Conservation (phyloP, 2,329 filamentous ascomycete species). For the Penicillium sp. region DNA sequence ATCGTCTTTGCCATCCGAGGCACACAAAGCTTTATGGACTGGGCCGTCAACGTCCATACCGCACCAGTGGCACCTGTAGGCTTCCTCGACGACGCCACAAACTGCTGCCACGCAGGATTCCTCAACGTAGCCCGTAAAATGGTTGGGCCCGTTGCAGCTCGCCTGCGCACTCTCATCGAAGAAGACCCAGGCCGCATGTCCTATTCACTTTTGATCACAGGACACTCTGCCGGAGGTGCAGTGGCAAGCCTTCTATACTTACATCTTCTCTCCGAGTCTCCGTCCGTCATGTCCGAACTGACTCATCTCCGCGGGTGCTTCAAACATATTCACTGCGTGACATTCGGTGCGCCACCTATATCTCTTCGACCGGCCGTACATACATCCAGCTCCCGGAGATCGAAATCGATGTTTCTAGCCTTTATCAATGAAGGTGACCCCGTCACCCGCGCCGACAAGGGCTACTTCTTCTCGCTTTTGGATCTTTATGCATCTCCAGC, state of each 20-base stretch:
- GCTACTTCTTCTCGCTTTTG: conserved; percentile 66
- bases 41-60: conserved; percentile 73
- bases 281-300: conserved; percentile 55
- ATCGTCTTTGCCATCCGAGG: conserved; percentile 82
- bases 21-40: conserved; percentile 74
- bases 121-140: conserved; percentile 69
- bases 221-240: conserved; percentile 79
- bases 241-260: conserved; percentile 72
- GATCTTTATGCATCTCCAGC: conserved; percentile 62
- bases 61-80: conserved; percentile 59
- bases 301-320: conserved; percentile 64
- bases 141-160: conserved; percentile 64
- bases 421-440: conserved; percentile 86
- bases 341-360: conserved; percentile 76
- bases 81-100: conserved; percentile 72
- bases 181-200: conserved; percentile 62
- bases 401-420: conserved; percentile 67
- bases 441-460: conserved; percentile 68
- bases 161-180: conserved; percentile 62
- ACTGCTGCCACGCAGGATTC: conserved; percentile 76
- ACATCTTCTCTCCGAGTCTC: conserved; percentile 62
- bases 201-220: conserved; percentile 73
- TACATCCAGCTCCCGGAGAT: conserved; percentile 46
- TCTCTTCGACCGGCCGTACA: conserved; percentile 63
- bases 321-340: conserved; percentile 74